Evolutionary conservation across 225 moss, liverwort and hornwort genomes (phyloP).

Genomic region (Pleurozium schreberi): DNA sequence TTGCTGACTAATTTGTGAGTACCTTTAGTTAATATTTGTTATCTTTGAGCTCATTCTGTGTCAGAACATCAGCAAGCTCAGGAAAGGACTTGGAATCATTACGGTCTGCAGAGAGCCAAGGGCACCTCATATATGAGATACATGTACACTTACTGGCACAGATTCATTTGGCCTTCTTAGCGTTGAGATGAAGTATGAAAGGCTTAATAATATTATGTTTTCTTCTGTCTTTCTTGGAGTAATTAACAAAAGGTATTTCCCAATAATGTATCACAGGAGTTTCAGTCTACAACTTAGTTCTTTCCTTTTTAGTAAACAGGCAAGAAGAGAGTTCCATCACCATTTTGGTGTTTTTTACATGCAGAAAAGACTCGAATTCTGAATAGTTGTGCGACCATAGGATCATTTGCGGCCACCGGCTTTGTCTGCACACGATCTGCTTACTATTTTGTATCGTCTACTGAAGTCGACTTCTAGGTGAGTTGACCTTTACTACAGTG

Average conservation of each 20-base stretch:
- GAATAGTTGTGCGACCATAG: too few relatives aligned
- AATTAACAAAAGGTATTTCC: neutral
- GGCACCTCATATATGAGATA: neutral
- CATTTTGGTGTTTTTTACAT: neutral
- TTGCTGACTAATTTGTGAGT: neutral
- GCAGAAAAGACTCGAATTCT: neutral
- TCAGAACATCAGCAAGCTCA: neutral
- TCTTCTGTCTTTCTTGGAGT: neutral
- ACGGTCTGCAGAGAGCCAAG: neutral
- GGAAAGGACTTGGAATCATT: neutral
- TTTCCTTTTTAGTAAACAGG: neutral
- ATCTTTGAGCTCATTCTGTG: neutral
- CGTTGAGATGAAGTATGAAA: neutral
- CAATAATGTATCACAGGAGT: neutral
- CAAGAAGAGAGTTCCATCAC: neutral
- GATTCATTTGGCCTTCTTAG: neutral
- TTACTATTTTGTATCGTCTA: too few relatives aligned
- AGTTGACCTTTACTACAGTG: too few relatives aligned
- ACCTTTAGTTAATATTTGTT: neutral
- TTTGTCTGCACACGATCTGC: too few relatives aligned
- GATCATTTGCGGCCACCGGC: too few relatives aligned
- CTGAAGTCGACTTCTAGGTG: too few relatives aligned
- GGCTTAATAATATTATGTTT: neutral
- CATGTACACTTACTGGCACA: neutral
- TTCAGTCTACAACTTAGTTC: neutral